Evolutionary conservation across 1,284 basidiomycete genomes (phyloP).

Genomic region (Fomitopsis betulina): DNA sequence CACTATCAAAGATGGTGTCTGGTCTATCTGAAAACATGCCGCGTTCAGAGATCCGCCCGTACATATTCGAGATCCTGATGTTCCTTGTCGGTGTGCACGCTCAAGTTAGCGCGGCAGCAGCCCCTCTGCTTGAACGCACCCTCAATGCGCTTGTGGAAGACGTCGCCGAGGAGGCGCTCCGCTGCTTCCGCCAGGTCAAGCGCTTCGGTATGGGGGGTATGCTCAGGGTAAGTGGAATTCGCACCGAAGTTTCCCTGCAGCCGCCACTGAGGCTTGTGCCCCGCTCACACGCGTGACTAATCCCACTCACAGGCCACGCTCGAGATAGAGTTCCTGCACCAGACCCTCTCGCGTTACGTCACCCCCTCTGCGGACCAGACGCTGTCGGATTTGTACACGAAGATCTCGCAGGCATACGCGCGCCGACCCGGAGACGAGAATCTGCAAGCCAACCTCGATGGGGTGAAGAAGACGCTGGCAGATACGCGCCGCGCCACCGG

Average conservation of each 20-base stretch:
- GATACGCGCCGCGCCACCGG: constrained; percentile 88
- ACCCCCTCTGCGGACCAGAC: constrained; percentile 76
- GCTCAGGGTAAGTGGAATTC: constrained; percentile 68
- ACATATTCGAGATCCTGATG: constrained; percentile 89
- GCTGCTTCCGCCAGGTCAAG: constrained; percentile 82
- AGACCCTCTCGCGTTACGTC: constrained; percentile 88
- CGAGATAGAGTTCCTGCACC: constrained; percentile 98
- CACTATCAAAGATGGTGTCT: neutral
- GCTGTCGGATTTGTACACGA: constrained; percentile 89
- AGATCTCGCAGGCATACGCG: constrained; percentile 89
- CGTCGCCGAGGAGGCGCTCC: constrained; percentile 77
- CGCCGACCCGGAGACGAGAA: constrained; percentile 78
- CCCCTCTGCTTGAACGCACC: constrained; percentile 77
- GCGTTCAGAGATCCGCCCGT: constrained; percentile 81
- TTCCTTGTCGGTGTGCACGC: constrained; percentile 91
- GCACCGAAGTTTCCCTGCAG: constrained; percentile 5
- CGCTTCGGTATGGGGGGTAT: constrained; percentile 98
- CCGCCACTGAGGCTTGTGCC: neutral
- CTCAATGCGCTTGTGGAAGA: constrained; percentile 81
- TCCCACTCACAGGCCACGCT: constrained; percentile 74
- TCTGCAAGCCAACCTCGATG: constrained; percentile 83
- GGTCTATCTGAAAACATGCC: neutral
- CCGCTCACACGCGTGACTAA: constrained; percentile 5
- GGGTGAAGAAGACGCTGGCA: constrained; percentile 85
- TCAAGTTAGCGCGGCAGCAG: constrained; percentile 79